These are phyloP conservation scores for Penicillium cataractarum DNA, from an alignment of 495 filamentous ascomycete genomes.

Conservation along the genomic window DNA sequence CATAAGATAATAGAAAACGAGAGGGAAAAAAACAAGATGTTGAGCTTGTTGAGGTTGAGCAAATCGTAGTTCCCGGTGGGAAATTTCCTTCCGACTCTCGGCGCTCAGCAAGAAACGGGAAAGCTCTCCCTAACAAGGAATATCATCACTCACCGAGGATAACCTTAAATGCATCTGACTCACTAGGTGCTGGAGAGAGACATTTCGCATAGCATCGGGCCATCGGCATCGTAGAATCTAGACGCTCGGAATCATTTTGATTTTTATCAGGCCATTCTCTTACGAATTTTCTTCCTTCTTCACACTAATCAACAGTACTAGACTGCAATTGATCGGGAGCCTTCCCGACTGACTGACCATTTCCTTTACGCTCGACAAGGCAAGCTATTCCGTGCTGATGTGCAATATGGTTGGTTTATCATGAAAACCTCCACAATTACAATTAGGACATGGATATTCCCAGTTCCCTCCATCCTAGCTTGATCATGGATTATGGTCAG, in stretches of 20 bases:
- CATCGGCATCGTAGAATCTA: background rate
- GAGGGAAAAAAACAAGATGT: background rate
- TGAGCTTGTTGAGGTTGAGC: conserved; percentile 20
- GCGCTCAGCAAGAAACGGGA: conserved; percentile 12
- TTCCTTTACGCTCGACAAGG: background rate
- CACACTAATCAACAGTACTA: background rate
- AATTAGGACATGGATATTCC: too few relatives aligned
- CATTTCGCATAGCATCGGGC: background rate
- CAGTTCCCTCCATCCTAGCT: background rate
- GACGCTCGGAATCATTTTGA: background rate
- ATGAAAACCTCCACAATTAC: background rate
- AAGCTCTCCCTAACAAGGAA: conserved; percentile 15
- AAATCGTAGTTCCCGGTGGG: conserved; percentile 4
- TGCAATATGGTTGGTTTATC: background rate
- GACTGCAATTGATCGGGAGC: background rate
- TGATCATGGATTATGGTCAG: background rate
- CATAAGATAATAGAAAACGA: background rate
- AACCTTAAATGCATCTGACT: conserved; percentile 11
- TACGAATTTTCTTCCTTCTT: background rate
- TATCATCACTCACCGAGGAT: conserved; percentile 27
- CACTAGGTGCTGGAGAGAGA: background rate
- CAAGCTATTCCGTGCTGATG: background rate
- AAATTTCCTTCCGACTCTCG: conserved; percentile 26
- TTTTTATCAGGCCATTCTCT: conserved; percentile 6
- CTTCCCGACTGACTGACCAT: background rate